Percentiles rank a stretch among this genome's conserved stretches.
These are phyloP conservation scores for Primulina eburnea DNA, from an alignment of 257 asterid species.

Conservation along the genomic window DNA sequence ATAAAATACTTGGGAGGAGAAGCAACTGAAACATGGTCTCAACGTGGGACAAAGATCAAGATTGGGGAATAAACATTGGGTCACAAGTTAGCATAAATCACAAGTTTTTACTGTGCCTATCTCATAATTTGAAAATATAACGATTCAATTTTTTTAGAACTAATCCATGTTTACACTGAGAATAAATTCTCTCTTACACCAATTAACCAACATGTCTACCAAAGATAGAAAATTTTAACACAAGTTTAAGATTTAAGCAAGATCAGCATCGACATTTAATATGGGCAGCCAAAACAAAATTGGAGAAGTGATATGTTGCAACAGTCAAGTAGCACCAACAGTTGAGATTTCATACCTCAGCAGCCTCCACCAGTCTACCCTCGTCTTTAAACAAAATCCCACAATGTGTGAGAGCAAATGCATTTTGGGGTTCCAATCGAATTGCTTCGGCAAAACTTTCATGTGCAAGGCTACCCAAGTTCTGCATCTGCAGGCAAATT, in stretches of 20 bases:
- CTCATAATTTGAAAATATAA: neutral
- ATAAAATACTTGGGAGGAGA: no score
- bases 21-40: no score
- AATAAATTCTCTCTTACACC: neutral
- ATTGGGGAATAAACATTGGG: no score
- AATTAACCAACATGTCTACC: neutral
- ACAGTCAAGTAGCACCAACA: neutral
- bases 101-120: neutral
- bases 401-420: slow-evolving; percentile 87
- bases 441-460: slow-evolving; percentile 90
- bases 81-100: no score
- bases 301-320: neutral
- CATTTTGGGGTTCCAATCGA: slow-evolving; percentile 75
- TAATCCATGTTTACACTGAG: no score
- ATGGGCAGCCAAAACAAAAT: neutral
- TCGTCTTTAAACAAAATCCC: slow-evolving; percentile 93
- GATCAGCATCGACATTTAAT: neutral
- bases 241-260: neutral
- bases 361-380: slow-evolving; percentile 90
- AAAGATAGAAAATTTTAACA: no score
- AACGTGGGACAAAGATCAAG: no score
- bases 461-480: slow-evolving; percentile 71
- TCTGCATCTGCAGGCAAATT: slow-evolving; percentile 92
- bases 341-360: slow-evolving; percentile 62
- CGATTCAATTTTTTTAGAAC: no score